These are phyloP conservation scores for Fusarium coffeatum DNA, from an alignment of 2,329 filamentous ascomycete genomes.

Conservation along the genomic window DNA sequence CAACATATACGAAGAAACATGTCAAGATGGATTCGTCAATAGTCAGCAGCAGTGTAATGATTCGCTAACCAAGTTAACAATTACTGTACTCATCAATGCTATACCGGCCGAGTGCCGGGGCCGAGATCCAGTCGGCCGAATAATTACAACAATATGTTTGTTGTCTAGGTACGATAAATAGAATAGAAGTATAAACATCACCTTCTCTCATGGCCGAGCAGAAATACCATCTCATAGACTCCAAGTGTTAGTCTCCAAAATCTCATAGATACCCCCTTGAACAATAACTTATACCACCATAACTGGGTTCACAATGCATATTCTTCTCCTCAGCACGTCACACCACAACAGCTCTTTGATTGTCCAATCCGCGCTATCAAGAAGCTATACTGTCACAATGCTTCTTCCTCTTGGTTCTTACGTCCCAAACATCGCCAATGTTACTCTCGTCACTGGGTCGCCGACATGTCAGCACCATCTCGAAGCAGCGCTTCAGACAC, in stretches of 20 bases:
- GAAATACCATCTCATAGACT: not conserved
- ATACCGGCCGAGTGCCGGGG: conserved; percentile 38
- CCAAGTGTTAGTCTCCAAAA: not conserved
- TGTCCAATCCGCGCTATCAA: conserved; percentile 54
- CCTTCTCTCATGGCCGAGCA: not conserved
- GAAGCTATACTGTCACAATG: conserved; percentile 58
- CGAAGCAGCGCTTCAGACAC: conserved; percentile 47
- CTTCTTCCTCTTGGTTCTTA: not conserved
- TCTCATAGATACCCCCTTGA: not conserved
- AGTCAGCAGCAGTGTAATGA: not conserved
- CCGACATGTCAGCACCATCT: conserved; percentile 48
- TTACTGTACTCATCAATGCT: not conserved
- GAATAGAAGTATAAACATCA: conserved; percentile 21
- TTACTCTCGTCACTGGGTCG: conserved; percentile 5
- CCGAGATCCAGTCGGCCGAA: conserved; percentile 44
- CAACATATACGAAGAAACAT: not conserved
- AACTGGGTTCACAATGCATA: conserved; percentile 12
- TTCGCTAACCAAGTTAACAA: not conserved
- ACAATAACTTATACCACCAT: conserved; percentile 6
- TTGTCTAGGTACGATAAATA: not conserved
- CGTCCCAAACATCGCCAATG: not conserved
- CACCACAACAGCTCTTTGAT: conserved; percentile 60
- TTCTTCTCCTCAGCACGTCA: conserved; percentile 61
- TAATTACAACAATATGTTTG: not conserved
- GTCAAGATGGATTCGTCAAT: not conserved